Conservation (phyloP, 768 basidiomycete genomes). For the Gelatoporia subvermispora region DNA sequence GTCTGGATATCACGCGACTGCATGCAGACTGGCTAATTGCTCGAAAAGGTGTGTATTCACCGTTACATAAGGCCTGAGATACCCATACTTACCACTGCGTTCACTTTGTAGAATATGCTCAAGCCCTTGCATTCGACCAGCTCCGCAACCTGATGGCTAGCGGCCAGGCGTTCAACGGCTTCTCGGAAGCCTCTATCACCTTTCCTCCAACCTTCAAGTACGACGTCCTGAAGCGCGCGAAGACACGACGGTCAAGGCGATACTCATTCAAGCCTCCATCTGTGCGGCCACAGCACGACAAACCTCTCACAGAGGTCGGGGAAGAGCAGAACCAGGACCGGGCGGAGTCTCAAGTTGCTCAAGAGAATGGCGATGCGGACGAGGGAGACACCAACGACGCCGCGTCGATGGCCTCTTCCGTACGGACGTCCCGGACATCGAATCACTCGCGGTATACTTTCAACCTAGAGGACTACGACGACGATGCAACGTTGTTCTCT, state of each 20-base stretch:
- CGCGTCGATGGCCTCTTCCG: constrained; percentile 51
- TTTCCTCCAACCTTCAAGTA: constrained; percentile 97
- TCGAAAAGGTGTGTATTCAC: constrained; percentile 50
- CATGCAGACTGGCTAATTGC: constrained; percentile 95
- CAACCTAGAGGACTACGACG: constrained; percentile 14
- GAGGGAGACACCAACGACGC: constrained; percentile 37
- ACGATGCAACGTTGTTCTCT: constrained; percentile 24
- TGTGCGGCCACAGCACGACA: constrained; percentile 13
- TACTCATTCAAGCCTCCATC: constrained; percentile 8
- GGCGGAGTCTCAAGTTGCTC: constrained; percentile 2
- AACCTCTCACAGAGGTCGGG: constrained; percentile 29
- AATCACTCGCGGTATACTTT: constrained; percentile 30
- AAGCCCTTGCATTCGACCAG: constrained; percentile 90
- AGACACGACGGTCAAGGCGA: constrained; percentile 33
- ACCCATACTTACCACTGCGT: background rate
- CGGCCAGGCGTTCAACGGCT: constrained; percentile 69
- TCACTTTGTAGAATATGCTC: constrained; percentile 57
- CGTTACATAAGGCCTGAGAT: background rate
- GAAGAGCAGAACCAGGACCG: background rate
- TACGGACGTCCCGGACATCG: constrained; percentile 47
- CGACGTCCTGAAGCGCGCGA: constrained; percentile 62
- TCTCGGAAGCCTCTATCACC: constrained; percentile 71
- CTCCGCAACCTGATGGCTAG: constrained; percentile 69
- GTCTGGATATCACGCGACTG: constrained; percentile 80
- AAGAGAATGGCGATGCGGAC: constrained; percentile 28